These are phyloP conservation scores for Ogataea saltuana DNA, from an alignment of 805 yeast species.

Conservation along the genomic window DNA sequence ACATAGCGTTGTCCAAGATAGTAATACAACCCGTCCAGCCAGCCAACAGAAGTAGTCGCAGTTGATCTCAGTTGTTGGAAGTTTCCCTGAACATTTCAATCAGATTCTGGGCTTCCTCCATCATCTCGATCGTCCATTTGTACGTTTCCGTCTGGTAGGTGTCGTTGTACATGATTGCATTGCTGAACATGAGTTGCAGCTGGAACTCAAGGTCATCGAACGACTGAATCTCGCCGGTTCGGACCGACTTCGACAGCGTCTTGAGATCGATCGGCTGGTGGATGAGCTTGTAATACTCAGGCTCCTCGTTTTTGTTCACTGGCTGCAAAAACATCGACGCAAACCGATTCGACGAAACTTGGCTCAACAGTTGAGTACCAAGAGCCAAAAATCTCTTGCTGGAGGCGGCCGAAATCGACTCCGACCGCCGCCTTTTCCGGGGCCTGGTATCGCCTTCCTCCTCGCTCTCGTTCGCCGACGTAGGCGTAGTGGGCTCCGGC, in stretches of 20 bases:
- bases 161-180: slow-evolving; percentile 80
- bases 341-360: slow-evolving; percentile 67
- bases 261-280: slow-evolving; percentile 69
- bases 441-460: slow-evolving; percentile 6
- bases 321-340: slow-evolving; percentile 76
- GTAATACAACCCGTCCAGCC: no score
- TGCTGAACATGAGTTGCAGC: slow-evolving; percentile 75
- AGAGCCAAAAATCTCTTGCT: slow-evolving; percentile 61
- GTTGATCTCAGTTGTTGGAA: slow-evolving; percentile 17
- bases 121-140: slow-evolving; percentile 68
- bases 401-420: slow-evolving; percentile 15
- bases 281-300: slow-evolving; percentile 62
- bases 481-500: slow-evolving; percentile 25
- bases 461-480: slow-evolving; percentile 12
- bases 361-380: slow-evolving; percentile 60
- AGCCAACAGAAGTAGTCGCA: no score
- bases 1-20: slow-evolving; percentile 1
- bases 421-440: slow-evolving; percentile 26
- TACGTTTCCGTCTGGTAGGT: slow-evolving; percentile 58
- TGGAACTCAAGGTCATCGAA: slow-evolving; percentile 62
- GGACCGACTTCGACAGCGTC: slow-evolving; percentile 56
- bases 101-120: slow-evolving; percentile 58
- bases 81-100: slow-evolving; percentile 58
- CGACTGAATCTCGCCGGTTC: slow-evolving; percentile 54
- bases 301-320: slow-evolving; percentile 66